phyloP scores from a whole-genome alignment of 257 asterid species.

The Fraxinus americana region DNA sequence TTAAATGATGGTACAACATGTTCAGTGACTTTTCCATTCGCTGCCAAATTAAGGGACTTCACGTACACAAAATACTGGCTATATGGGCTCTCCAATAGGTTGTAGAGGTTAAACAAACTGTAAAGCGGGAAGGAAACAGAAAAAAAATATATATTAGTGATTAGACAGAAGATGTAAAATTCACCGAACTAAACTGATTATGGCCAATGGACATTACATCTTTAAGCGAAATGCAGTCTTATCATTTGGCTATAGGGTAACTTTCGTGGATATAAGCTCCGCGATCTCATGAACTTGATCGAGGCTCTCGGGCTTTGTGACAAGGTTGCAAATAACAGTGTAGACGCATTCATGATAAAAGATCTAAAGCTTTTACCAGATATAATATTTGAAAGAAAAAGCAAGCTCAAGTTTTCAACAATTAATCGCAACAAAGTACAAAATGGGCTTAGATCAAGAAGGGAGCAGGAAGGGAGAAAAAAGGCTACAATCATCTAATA shows the following conservation, averaged over 20 bases:
- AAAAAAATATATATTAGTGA: slow-evolving; percentile 14
- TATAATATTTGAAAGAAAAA: background rate
- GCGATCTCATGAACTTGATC: slow-evolving; percentile 82
- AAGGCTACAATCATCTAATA: background rate
- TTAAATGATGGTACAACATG: slow-evolving; percentile 71
- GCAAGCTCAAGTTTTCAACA: background rate
- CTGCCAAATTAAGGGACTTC: slow-evolving; percentile 86
- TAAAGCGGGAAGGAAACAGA: background rate
- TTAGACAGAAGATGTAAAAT: slow-evolving; percentile 20
- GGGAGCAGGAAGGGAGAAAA: background rate
- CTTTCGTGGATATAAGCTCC: slow-evolving; percentile 73
- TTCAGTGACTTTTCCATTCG: slow-evolving; percentile 73
- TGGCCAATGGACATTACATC: slow-evolving; percentile 47
- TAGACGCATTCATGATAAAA: slow-evolving; percentile 82
- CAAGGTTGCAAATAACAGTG: slow-evolving; percentile 87
- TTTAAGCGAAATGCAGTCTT: slow-evolving; percentile 82
- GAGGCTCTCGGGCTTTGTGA: slow-evolving; percentile 70
- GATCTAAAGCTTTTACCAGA: background rate
- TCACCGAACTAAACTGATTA: slow-evolving; percentile 3
- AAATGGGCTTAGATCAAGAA: background rate
- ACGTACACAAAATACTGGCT: slow-evolving; percentile 86
- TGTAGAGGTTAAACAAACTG: slow-evolving; percentile 92
- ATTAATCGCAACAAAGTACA: background rate
- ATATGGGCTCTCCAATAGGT: slow-evolving; percentile 83
- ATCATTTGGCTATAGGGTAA: slow-evolving; percentile 71